Evolutionary conservation across 1,284 basidiomycete genomes (phyloP).

Genomic region (Athelia sp.): DNA sequence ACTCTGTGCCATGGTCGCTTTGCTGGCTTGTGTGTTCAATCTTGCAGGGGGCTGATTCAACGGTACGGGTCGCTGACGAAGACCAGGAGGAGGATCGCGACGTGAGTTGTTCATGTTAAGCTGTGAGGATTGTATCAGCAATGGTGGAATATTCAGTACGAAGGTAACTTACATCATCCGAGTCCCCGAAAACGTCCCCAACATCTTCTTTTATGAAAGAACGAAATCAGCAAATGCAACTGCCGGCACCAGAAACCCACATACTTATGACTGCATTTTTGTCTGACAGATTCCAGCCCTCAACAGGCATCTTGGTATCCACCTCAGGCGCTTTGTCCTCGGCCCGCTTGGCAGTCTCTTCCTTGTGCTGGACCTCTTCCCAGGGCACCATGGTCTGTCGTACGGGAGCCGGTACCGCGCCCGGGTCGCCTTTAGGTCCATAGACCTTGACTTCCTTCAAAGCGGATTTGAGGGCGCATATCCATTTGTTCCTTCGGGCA

Average conservation of each 20-base stretch:
- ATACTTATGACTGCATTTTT: slow-evolving; percentile 45
- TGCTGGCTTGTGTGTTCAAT: too few species aligned
- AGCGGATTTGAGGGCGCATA: slow-evolving; percentile 78
- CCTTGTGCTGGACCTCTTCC: slow-evolving; percentile 49
- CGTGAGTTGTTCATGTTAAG: too few species aligned
- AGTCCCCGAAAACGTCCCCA: slow-evolving; percentile 51
- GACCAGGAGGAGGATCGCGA: too few species aligned
- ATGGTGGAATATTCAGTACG: too few species aligned
- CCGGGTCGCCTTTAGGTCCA: slow-evolving; percentile 70
- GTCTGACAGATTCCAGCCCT: slow-evolving; percentile 48
- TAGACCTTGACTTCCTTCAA: slow-evolving; percentile 71
- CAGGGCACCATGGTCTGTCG: slow-evolving; percentile 73
- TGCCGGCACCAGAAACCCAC: too few species aligned
- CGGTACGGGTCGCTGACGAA: too few species aligned
- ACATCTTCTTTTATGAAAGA: slow-evolving; percentile 32
- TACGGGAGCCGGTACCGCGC: slow-evolving; percentile 44
- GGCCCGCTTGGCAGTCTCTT: slow-evolving; percentile 21
- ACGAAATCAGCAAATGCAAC: background rate
- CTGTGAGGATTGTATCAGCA: too few species aligned
- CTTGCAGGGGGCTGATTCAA: too few species aligned
- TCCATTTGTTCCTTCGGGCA: slow-evolving; percentile 87
- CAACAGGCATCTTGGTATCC: slow-evolving; percentile 18
- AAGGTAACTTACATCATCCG: slow-evolving; percentile 31
- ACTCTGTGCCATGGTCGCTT: too few species aligned
- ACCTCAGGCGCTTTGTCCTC: slow-evolving; percentile 7